These are phyloP conservation scores for Akanthomyces uredinophilus DNA, from an alignment of 2,329 filamentous ascomycete genomes.

Conservation along the genomic window DNA sequence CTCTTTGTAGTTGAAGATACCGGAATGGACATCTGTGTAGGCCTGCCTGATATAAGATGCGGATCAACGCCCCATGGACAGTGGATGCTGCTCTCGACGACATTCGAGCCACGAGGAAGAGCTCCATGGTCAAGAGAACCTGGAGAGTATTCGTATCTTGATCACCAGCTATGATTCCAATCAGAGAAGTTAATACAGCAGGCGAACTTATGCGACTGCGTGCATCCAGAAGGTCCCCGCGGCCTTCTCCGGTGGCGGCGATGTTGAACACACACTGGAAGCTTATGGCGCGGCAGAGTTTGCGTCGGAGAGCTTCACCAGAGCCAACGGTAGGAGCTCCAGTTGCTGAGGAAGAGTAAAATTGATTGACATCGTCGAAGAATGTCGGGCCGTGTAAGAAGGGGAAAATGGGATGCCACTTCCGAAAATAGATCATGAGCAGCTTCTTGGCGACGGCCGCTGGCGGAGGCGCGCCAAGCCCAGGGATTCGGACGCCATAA, in stretches of 20 bases:
- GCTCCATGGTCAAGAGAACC: slow-evolving; percentile 41
- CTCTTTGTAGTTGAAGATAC: slow-evolving; percentile 37
- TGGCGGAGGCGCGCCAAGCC: slow-evolving; percentile 25
- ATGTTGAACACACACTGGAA: slow-evolving; percentile 49
- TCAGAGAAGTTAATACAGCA: slow-evolving; percentile 31
- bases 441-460: slow-evolving; percentile 33
- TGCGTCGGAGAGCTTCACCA: slow-evolving; percentile 17
- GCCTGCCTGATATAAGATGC: slow-evolving; percentile 44
- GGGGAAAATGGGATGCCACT: slow-evolving; percentile 48
- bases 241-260: slow-evolving; percentile 25
- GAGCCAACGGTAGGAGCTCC: neutral
- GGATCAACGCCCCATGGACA: slow-evolving; percentile 41
- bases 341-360: slow-evolving; percentile 27
- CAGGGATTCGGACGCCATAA: slow-evolving; percentile 18
- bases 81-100: slow-evolving; percentile 44
- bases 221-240: slow-evolving; percentile 26
- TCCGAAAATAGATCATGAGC: slow-evolving; percentile 44
- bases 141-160: slow-evolving; percentile 43
- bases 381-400: slow-evolving; percentile 47
- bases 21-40: slow-evolving; percentile 48
- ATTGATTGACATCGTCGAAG: slow-evolving; percentile 37
- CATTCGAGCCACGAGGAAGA: slow-evolving; percentile 44
- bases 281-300: slow-evolving; percentile 31
- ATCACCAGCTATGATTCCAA: slow-evolving; percentile 34
- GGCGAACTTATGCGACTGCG: slow-evolving; percentile 33